Evolutionary conservation across 768 basidiomycete species (phyloP).

Genomic region (Auriscalpium microsporum): DNA sequence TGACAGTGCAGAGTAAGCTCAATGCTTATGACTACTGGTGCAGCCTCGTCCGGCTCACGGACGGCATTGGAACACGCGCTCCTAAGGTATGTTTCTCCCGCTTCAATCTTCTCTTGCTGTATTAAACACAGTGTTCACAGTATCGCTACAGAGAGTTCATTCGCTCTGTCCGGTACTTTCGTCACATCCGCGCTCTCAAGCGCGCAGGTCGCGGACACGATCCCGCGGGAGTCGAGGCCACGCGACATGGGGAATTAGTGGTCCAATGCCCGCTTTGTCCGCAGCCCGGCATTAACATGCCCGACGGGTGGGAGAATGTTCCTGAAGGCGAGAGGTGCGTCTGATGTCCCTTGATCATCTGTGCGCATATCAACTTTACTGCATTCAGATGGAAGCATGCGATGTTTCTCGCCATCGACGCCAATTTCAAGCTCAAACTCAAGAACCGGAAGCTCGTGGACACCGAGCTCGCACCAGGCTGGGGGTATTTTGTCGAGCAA

Average conservation of each 20-base stretch:
- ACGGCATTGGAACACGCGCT: background rate
- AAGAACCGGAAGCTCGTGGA: background rate
- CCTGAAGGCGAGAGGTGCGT: constrained; percentile 11
- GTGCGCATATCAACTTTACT: background rate
- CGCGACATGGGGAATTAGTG: constrained; percentile 8
- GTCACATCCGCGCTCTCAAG: constrained; percentile 16
- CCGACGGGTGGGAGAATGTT: constrained; percentile 10
- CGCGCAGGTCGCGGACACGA: constrained; percentile 16
- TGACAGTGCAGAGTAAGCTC: constrained; percentile 7
- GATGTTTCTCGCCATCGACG: constrained; percentile 9
- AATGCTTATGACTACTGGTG: constrained; percentile 9
- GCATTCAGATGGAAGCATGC: background rate
- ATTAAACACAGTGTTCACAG: background rate
- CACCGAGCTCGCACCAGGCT: background rate
- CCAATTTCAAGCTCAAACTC: background rate
- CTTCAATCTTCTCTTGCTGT: background rate
- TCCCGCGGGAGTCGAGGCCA: constrained; percentile 8
- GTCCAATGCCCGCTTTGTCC: constrained; percentile 20
- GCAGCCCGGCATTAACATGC: constrained; percentile 13
- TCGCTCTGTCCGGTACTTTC: constrained; percentile 12
- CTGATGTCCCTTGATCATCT: background rate
- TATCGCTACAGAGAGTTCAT: constrained; percentile 4
- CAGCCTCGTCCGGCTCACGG: constrained; percentile 4
- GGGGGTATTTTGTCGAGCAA: background rate
- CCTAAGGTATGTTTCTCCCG: background rate